A percentile compares a stretch with the other conserved stretches of the same genome.
Evolutionary conservation across 345 rosid genomes (phyloP).

Genomic region (Abelmoschus esculentus): DNA sequence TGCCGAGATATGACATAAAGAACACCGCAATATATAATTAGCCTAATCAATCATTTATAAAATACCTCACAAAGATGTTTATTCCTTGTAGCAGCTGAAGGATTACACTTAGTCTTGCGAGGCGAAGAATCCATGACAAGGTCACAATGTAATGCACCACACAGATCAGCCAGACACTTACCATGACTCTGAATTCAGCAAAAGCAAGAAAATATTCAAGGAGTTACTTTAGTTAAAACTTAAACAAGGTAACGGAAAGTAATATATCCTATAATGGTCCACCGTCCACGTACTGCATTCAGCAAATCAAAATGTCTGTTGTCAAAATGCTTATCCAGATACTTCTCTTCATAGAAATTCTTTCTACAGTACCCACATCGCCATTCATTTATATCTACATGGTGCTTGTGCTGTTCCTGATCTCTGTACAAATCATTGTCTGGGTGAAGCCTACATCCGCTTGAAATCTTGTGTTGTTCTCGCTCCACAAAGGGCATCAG

Average conservation of each 20-base stretch:
- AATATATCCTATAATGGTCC: slow-evolving; percentile 7
- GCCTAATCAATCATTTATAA: neutral
- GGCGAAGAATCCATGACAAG: slow-evolving; percentile 29
- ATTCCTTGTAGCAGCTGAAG: slow-evolving; percentile 67
- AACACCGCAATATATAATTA: neutral
- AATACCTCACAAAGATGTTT: slow-evolving; percentile 65
- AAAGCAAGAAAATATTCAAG: slow-evolving; percentile 17
- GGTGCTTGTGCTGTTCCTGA: slow-evolving; percentile 85
- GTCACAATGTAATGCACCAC: slow-evolving; percentile 79
- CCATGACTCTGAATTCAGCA: slow-evolving; percentile 47
- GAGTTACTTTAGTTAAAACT: slow-evolving; percentile 2
- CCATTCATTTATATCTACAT: slow-evolving; percentile 76
- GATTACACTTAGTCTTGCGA: slow-evolving; percentile 61
- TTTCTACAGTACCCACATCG: slow-evolving; percentile 88
- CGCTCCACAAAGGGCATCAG: slow-evolving; percentile 79
- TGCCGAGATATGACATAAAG: neutral
- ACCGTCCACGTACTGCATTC: slow-evolving; percentile 58
- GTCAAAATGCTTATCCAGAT: slow-evolving; percentile 77
- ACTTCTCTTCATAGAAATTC: slow-evolving; percentile 72
- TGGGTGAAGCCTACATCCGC: slow-evolving; percentile 70
- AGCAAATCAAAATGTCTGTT: slow-evolving; percentile 69
- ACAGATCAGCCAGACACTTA: slow-evolving; percentile 66
- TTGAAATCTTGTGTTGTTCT: slow-evolving; percentile 52
- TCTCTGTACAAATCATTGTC: slow-evolving; percentile 77
- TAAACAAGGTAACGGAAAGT: neutral